These are phyloP conservation scores for Neopestalotiopsis rosae DNA, from an alignment of 2,329 filamentous ascomycete genomes.

Conservation along the genomic window DNA sequence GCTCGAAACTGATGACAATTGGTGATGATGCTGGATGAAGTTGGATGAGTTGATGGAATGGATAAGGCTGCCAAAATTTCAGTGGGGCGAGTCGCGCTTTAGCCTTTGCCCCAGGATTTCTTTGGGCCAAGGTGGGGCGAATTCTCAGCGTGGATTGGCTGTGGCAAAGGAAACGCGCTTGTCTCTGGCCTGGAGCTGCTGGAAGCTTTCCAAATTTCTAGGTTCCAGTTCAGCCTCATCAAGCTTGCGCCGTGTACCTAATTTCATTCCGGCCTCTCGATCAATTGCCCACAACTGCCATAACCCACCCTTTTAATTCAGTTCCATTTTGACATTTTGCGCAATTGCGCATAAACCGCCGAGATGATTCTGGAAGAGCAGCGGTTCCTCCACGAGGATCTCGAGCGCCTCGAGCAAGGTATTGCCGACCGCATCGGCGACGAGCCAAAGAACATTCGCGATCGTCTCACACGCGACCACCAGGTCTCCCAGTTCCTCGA, in stretches of 20 bases:
- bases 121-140: not conserved
- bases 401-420: slow-evolving; percentile 94
- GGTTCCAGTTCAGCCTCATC: slow-evolving; percentile 25
- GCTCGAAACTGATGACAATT: not conserved
- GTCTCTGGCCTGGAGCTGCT: not conserved
- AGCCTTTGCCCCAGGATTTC: slow-evolving; percentile 12
- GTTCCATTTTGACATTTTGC: not conserved
- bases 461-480: slow-evolving; percentile 88
- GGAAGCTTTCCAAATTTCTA: slow-evolving; percentile 23
- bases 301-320: not conserved
- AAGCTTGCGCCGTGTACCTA: not conserved
- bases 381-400: slow-evolving; percentile 91
- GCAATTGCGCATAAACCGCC: slow-evolving; percentile 6
- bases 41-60: slow-evolving; percentile 12
- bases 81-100: slow-evolving; percentile 17
- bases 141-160: slow-evolving; percentile 20
- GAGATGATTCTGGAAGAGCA: slow-evolving; percentile 90
- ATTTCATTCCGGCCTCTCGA: not conserved
- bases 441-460: slow-evolving; percentile 88
- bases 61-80: slow-evolving; percentile 20
- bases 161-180: slow-evolving; percentile 19
- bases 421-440: slow-evolving; percentile 88
- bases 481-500: slow-evolving; percentile 86
- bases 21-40: not conserved
- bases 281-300: not conserved